These are phyloP conservation scores for Sisymbrium irio DNA, from an alignment of 345 rosid genomes.

Conservation along the genomic window DNA sequence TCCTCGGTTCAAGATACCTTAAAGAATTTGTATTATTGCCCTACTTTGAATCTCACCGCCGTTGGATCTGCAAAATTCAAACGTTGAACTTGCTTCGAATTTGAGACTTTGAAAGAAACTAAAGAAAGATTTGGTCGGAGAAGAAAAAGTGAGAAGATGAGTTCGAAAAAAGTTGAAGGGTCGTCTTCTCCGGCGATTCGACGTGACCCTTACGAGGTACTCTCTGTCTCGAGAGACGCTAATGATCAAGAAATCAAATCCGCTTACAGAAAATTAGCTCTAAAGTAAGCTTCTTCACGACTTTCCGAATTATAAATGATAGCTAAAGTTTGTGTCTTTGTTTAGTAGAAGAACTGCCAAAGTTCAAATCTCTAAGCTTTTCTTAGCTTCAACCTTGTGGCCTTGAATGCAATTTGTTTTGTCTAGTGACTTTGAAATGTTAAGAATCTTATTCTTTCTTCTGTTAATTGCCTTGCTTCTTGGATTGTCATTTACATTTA, in stretches of 20 bases:
- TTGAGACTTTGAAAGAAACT: background rate
- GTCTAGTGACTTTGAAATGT: background rate
- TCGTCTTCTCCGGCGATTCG: slow-evolving; percentile 61
- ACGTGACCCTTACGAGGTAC: slow-evolving; percentile 90
- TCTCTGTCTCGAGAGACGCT: slow-evolving; percentile 76
- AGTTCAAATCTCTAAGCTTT: background rate
- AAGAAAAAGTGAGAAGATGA: slow-evolving; percentile 32
- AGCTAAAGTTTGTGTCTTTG: background rate
- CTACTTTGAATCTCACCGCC: background rate
- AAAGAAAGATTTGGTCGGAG: background rate
- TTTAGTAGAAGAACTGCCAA: background rate
- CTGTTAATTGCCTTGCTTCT: background rate
- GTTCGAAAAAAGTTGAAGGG: slow-evolving; percentile 61
- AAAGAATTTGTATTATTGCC: background rate
- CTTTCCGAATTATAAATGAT: background rate
- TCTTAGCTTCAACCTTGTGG: background rate
- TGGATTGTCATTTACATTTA: background rate
- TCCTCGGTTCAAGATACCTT: slow-evolving; percentile 12
- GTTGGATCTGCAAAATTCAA: slow-evolving; percentile 10
- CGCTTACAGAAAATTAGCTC: slow-evolving; percentile 91
- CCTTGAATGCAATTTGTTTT: background rate
- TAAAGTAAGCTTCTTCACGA: slow-evolving; percentile 53
- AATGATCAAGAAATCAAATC: slow-evolving; percentile 93
- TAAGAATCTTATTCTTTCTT: slow-evolving; percentile 1
- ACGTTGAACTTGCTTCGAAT: background rate